phyloP scores from a whole-genome alignment of 768 basidiomycete genomes.

The Lactarius indigo region DNA sequence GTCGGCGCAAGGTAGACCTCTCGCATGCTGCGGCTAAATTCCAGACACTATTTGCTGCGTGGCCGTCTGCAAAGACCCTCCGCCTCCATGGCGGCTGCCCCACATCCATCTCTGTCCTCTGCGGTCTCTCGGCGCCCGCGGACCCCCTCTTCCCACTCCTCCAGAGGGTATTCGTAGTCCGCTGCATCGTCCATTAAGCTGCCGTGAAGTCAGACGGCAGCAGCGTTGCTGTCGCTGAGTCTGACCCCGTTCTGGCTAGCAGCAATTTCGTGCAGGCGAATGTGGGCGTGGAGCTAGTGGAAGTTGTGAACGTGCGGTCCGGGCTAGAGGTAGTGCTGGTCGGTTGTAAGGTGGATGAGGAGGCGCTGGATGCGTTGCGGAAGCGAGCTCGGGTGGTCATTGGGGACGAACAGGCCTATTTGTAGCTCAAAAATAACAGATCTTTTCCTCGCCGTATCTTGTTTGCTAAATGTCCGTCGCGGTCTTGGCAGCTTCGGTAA shows the following conservation, averaged over 20 bases:
- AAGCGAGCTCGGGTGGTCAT: conserved; percentile 6
- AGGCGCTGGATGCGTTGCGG: not conserved
- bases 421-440: not conserved
- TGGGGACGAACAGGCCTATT: conserved; percentile 11
- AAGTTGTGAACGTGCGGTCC: not conserved
- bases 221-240: not conserved
- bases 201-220: not conserved
- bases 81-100: not conserved
- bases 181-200: not conserved
- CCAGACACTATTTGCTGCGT: not conserved
- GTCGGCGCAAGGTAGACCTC: no score
- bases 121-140: not conserved
- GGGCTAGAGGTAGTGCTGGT: conserved; percentile 10
- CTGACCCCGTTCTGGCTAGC: not conserved
- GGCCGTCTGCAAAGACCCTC: conserved; percentile 2
- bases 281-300: conserved; percentile 4
- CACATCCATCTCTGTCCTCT: not conserved
- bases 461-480: no score
- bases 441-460: no score
- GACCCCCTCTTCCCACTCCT: conserved; percentile 3
- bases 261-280: not conserved
- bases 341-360: conserved; percentile 8
- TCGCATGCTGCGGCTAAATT: no score
- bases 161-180: conserved; percentile 2
- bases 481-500: no score